Conservation (phyloP, 257 asterid species). For the Solanum gandarillasii region DNA sequence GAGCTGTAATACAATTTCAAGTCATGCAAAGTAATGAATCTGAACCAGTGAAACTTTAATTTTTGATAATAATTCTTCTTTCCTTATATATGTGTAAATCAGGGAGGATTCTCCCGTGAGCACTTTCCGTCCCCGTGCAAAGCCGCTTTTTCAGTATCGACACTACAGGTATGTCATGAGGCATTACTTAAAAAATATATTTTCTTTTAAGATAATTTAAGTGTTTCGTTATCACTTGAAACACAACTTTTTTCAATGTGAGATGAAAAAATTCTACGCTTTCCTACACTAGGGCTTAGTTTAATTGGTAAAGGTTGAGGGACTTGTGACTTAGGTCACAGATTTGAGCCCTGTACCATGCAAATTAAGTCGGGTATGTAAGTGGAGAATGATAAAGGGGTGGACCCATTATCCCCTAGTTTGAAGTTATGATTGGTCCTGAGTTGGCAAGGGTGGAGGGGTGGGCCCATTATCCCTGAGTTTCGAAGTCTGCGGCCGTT, state of each 20-base stretch:
- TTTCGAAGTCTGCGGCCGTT: not conserved
- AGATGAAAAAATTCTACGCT: not conserved
- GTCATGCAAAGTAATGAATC: not conserved
- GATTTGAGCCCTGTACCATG: not conserved
- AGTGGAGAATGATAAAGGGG: not conserved
- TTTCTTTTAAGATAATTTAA: not conserved
- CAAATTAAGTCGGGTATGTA: not conserved
- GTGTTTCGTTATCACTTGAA: not conserved
- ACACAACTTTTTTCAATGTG: not conserved
- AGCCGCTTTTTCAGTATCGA: conserved; percentile 97
- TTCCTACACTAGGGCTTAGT: not conserved
- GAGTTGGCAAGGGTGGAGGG: not conserved
- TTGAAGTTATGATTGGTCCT: not conserved
- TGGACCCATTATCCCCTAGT: not conserved
- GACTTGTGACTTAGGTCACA: not conserved
- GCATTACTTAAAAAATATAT: not conserved
- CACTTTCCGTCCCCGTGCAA: conserved; percentile 91
- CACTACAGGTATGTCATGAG: conserved; percentile 76
- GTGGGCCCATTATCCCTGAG: not conserved
- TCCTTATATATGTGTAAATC: conserved; percentile 7
- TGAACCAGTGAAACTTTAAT: not conserved
- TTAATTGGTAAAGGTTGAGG: not conserved
- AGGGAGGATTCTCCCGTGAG: conserved; percentile 88
- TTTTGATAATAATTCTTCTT: not conserved
- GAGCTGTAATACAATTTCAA: not conserved